A percentile compares a stretch with the other conserved stretches of the same genome.
phyloP scores from a whole-genome alignment of 768 basidiomycete species.

The Chlorophyllum brunneum region DNA sequence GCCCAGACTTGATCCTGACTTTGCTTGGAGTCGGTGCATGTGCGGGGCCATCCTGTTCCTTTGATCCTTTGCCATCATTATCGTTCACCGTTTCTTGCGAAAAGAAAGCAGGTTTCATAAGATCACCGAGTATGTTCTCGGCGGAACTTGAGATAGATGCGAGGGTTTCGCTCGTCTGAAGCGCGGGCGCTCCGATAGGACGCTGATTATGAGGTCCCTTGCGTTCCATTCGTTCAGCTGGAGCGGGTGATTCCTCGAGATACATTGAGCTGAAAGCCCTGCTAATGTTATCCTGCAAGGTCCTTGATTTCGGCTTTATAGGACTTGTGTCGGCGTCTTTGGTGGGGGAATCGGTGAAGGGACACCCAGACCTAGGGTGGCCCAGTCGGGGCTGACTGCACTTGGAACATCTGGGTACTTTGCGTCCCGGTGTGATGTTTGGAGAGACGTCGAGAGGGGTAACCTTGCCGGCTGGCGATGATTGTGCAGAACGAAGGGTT shows the following conservation, averaged over 20 bases:
- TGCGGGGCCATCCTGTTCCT: slow-evolving; percentile 21
- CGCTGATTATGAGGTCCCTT: no score
- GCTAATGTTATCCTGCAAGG: slow-evolving; percentile 24
- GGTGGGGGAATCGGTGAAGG: slow-evolving; percentile 32
- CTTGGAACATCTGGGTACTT: slow-evolving; percentile 48
- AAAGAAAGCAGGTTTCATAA: slow-evolving; percentile 43
- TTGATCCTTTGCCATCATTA: slow-evolving; percentile 14
- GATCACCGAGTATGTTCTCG: slow-evolving; percentile 40
- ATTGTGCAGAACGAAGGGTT: slow-evolving; percentile 21
- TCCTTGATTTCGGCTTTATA: neutral
- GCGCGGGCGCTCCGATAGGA: slow-evolving; percentile 21
- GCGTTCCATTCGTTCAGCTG: no score
- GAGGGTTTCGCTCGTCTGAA: slow-evolving; percentile 37
- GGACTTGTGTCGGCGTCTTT: slow-evolving; percentile 1
- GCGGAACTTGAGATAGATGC: slow-evolving; percentile 47
- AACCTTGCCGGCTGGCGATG: slow-evolving; percentile 17
- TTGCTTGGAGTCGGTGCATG: slow-evolving; percentile 18
- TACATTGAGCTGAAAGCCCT: slow-evolving; percentile 46
- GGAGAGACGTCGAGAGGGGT: slow-evolving; percentile 6
- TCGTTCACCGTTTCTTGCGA: slow-evolving; percentile 26
- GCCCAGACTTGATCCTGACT: slow-evolving; percentile 19
- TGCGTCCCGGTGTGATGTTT: slow-evolving; percentile 39
- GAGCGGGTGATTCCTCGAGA: slow-evolving; percentile 23
- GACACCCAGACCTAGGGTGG: slow-evolving; percentile 63
- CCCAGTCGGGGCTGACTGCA: slow-evolving; percentile 53